phyloP scores from a whole-genome alignment of 331 rosid species.

The Ulmus americana region DNA sequence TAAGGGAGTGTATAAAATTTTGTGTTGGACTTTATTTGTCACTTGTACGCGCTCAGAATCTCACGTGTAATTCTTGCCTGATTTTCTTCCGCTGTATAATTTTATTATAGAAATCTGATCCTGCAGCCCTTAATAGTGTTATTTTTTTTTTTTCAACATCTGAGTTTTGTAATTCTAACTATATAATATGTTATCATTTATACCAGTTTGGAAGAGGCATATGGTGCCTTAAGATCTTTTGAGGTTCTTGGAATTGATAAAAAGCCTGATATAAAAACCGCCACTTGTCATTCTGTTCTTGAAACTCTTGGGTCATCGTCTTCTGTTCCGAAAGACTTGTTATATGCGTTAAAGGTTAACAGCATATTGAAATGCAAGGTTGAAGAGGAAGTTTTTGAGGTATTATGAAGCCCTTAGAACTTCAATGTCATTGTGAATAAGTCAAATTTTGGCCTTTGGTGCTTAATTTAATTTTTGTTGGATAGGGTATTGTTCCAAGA shows the following conservation, averaged over 20 bases:
- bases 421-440: slow-evolving; percentile 14
- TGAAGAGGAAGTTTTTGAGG: slow-evolving; percentile 50
- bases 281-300: slow-evolving; percentile 52
- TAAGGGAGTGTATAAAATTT: no score
- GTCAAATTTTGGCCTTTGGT: slow-evolving; percentile 17
- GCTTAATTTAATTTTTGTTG: slow-evolving; percentile 21
- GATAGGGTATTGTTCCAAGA: slow-evolving; percentile 52
- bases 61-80: no score
- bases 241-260: slow-evolving; percentile 62
- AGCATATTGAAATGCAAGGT: slow-evolving; percentile 57
- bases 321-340: slow-evolving; percentile 55
- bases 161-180: slow-evolving; percentile 11
- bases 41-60: no score
- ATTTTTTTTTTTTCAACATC: not conserved
- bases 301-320: slow-evolving; percentile 53
- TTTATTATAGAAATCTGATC: no score
- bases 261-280: slow-evolving; percentile 36
- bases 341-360: slow-evolving; percentile 64
- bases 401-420: slow-evolving; percentile 22
- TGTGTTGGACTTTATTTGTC: no score
- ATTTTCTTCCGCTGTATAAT: no score
- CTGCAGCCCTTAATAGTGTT: not conserved
- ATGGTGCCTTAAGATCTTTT: slow-evolving; percentile 63
- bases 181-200: slow-evolving; percentile 15
- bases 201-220: slow-evolving; percentile 72